Base-by-base conservation (phyloP, 2,329 filamentous ascomycete species). In the Aspergillus flavus region DNA sequence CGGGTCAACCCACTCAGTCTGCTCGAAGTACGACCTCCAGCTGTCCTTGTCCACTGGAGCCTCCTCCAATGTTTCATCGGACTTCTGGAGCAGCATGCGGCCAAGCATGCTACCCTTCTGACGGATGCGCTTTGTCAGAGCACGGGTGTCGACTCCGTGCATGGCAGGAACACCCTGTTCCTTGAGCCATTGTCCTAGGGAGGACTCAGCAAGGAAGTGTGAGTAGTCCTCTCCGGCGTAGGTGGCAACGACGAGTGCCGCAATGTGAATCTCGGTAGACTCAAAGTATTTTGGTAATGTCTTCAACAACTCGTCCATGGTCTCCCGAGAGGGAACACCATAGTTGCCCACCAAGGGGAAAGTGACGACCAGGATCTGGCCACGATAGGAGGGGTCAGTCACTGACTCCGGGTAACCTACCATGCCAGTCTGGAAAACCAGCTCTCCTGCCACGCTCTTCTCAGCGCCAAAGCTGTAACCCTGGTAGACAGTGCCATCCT, bases 391-490 rank as follows among this genome's bases (percentile, higher is more conserved):
- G 59, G 91, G 91, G 74, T 94, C 91, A 74, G 91, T 94, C 85
- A 94, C 89, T 55, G 91, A 96, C 84, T 99, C 95, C 48, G 95
- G 94, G 79, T 99, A 99, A 75, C 95, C 95, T 72, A 98, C 95
- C 94, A 98, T 97, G 80, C 95, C 95, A 63, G 95, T 99, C 86
- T 98, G 94, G 84, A 99, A 99, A 81, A 99, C 95, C 78, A 99
- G 86, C 85, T 99, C 95, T 79, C 95, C 95, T 69, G 94, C 91
- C 75, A 96, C 89, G 83, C 92, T 97, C 86, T 94, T 97, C 75
- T 92, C 86, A 68, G 94, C 94, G 80, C 95, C 95, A 78, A 99
- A 99, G 86, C 93, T 97, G 84, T 92, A 93, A 72, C 95, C 95
- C 78, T 96, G 92, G 85, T 93, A 96, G 76, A 93, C 87, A 63